phyloP scores from a whole-genome alignment of 495 filamentous ascomycete genomes.

The Penicillium samsonianum region DNA sequence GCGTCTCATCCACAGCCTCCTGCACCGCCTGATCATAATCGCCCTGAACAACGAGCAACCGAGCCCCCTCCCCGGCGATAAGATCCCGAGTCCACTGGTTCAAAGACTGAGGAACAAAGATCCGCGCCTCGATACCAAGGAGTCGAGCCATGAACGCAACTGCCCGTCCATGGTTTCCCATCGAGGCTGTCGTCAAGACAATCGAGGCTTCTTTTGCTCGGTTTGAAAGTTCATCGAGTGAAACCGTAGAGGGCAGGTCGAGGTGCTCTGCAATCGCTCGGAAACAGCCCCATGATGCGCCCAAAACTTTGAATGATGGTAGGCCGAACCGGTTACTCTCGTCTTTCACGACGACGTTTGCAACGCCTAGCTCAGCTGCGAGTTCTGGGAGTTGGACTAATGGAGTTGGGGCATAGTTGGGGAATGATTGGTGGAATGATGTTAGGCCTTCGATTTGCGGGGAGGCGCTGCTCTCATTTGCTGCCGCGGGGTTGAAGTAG shows the following conservation, averaged over 20 bases:
- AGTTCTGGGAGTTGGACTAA: constrained; percentile 54
- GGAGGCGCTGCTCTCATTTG: constrained; percentile 19
- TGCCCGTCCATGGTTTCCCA: constrained; percentile 74
- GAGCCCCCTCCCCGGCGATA: constrained; percentile 60
- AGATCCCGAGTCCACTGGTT: constrained; percentile 47
- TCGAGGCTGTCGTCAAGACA: constrained; percentile 57
- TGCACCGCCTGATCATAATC: constrained; percentile 62
- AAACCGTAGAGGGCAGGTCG: constrained; percentile 35
- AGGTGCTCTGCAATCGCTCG: constrained; percentile 51
- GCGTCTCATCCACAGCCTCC: constrained; percentile 40
- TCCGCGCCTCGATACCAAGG: constrained; percentile 48
- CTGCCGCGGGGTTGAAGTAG: constrained; percentile 34
- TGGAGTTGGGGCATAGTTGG: constrained; percentile 48
- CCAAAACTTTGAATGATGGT: constrained; percentile 75
- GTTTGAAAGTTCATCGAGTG: constrained; percentile 42
- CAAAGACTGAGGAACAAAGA: constrained; percentile 61
- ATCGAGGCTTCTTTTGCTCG: constrained; percentile 33
- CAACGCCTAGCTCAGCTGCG: constrained; percentile 56
- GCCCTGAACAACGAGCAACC: constrained; percentile 51
- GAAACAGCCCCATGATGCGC: constrained; percentile 71
- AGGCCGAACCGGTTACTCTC: constrained; percentile 61
- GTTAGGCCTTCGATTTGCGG: constrained; percentile 20
- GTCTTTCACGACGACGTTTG: constrained; percentile 58
- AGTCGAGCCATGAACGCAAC: constrained; percentile 63
- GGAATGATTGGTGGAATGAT: constrained; percentile 55